Percentiles rank a stretch among this genome's conserved stretches.
These are phyloP conservation scores for Cantharellus anzutake DNA, from an alignment of 768 basidiomycete genomes.

Conservation along the genomic window DNA sequence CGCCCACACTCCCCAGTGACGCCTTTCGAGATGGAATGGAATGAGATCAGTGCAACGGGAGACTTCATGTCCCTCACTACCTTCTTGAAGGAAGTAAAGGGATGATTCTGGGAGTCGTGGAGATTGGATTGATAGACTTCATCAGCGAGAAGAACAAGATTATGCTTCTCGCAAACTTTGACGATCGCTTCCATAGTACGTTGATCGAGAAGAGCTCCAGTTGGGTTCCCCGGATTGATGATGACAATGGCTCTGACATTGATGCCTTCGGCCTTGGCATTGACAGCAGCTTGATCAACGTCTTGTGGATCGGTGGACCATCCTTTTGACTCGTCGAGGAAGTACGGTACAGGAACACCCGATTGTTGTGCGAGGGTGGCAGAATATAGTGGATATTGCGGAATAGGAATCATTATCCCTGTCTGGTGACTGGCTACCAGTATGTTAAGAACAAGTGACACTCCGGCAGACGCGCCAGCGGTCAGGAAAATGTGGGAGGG, in stretches of 20 bases:
- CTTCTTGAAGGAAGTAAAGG: slow-evolving; percentile 91
- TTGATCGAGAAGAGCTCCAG: slow-evolving; percentile 64
- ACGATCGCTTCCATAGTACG: slow-evolving; percentile 57
- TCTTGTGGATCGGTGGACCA: slow-evolving; percentile 67
- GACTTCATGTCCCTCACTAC: slow-evolving; percentile 47
- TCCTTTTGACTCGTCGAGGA: slow-evolving; percentile 59
- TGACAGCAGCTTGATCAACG: slow-evolving; percentile 46
- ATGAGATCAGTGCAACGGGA: slow-evolving; percentile 72
- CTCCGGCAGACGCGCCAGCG: slow-evolving; percentile 83
- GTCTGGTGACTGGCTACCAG: slow-evolving; percentile 47
- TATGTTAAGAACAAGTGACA: slow-evolving; percentile 69
- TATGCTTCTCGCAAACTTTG: slow-evolving; percentile 66
- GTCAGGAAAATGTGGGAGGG: slow-evolving; percentile 87
- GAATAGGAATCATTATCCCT: slow-evolving; percentile 88
- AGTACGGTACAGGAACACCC: slow-evolving; percentile 72
- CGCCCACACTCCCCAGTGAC: slow-evolving; percentile 92
- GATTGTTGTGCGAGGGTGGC: slow-evolving; percentile 75
- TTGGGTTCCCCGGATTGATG: slow-evolving; percentile 98
- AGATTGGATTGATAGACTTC: slow-evolving; percentile 98
- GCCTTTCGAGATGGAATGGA: slow-evolving; percentile 97
- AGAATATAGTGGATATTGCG: slow-evolving; percentile 95
- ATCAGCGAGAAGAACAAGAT: slow-evolving; percentile 81
- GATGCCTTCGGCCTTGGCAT: slow-evolving; percentile 41
- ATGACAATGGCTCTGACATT: slow-evolving; percentile 74
- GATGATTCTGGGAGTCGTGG: slow-evolving; percentile 41